A percentile compares a stretch with the other conserved stretches of the same genome.
These are phyloP conservation scores for Tephrocybe sp. DNA, from an alignment of 768 basidiomycete species.

Conservation along the genomic window DNA sequence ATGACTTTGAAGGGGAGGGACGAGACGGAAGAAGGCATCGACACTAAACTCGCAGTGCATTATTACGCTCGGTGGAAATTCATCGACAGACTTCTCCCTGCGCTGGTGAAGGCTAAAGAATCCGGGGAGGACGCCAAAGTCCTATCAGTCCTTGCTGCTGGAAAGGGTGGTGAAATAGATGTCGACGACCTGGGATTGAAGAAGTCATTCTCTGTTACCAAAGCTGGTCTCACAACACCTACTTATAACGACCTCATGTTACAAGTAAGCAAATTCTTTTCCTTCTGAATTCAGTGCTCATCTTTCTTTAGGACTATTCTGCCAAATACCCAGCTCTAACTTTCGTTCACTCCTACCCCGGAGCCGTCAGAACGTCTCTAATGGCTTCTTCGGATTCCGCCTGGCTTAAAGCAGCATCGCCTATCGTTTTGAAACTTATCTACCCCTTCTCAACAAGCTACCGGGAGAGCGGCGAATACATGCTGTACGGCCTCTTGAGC, in stretches of 20 bases:
- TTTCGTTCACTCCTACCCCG: constrained; percentile 41
- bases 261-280: constrained; percentile 37
- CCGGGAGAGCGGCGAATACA: constrained; percentile 25
- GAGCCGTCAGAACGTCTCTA: constrained; percentile 35
- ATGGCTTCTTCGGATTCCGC: constrained; percentile 25
- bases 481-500: constrained; percentile 32
- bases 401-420: constrained; percentile 19
- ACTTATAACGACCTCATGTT: constrained; percentile 46
- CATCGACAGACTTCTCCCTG: constrained; percentile 42
- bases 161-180: constrained; percentile 36
- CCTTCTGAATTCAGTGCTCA: background rate
- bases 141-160: constrained; percentile 43
- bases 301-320: constrained; percentile 31
- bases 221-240: constrained; percentile 27
- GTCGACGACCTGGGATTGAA: constrained; percentile 46
- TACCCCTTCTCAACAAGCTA: constrained; percentile 10
- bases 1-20: constrained; percentile 36
- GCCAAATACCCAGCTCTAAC: constrained; percentile 33
- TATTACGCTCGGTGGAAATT: constrained; percentile 57
- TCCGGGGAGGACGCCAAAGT: constrained; percentile 52
- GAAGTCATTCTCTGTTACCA: constrained; percentile 33
- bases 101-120: constrained; percentile 42
- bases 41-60: constrained; percentile 37
- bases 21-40: constrained; percentile 34
- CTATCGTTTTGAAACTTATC: constrained; percentile 19